phyloP scores from a whole-genome alignment of 306 rosid genomes.

The Albizia julibrissin region DNA sequence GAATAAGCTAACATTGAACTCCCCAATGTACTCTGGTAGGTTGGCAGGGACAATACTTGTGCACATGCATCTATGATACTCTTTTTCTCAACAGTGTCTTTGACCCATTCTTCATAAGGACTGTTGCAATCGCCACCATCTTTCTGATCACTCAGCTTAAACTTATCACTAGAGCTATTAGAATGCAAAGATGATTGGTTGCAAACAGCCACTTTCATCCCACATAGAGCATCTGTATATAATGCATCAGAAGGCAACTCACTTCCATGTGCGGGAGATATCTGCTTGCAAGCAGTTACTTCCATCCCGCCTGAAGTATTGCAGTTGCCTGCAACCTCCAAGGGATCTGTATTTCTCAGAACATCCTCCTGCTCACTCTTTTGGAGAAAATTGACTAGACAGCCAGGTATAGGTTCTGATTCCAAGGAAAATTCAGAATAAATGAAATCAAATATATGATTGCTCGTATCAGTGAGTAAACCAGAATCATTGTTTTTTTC shows the following conservation, averaged over 20 bases:
- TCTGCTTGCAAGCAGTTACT: conserved; percentile 25
- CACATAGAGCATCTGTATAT: no score
- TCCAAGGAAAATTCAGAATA: background rate
- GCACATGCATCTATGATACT: no score
- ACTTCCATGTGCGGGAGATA: conserved; percentile 28
- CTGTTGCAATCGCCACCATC: no score
- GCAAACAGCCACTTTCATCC: no score
- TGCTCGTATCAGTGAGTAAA: background rate
- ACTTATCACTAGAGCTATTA: no score
- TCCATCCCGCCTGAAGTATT: conserved; percentile 27
- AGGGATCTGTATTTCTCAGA: background rate
- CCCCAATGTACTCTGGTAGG: no score
- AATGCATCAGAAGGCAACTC: conserved; percentile 31
- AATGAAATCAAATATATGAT: background rate
- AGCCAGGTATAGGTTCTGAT: background rate
- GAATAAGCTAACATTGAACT: no score
- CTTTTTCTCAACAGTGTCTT: no score
- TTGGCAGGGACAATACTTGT: no score
- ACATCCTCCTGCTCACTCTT: background rate
- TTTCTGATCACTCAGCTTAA: no score
- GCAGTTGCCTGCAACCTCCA: background rate
- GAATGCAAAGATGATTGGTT: no score
- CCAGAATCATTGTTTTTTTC: background rate
- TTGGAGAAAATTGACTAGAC: background rate
- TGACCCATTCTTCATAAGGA: no score